These are phyloP conservation scores for Chaetomium globosum DNA, from an alignment of 2,329 filamentous ascomycete genomes.

Conservation along the genomic window DNA sequence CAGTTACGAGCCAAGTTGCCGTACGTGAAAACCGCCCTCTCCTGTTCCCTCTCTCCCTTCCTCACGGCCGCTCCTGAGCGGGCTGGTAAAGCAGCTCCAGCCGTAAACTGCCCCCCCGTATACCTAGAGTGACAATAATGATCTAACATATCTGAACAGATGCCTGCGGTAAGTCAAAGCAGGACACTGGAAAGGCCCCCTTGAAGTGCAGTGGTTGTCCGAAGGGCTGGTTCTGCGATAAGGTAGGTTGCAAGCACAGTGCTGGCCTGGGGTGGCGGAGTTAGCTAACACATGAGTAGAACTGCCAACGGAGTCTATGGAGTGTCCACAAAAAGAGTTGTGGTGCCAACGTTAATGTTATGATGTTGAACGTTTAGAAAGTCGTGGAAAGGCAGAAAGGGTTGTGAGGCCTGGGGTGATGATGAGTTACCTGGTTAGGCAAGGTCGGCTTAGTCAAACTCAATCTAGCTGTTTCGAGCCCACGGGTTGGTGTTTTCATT, in stretches of 20 bases:
- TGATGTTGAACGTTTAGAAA: neutral
- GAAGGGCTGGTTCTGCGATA: slow-evolving; percentile 1
- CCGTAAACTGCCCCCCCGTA: neutral
- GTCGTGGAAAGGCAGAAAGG: neutral
- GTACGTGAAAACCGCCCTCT: neutral
- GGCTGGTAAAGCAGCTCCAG: neutral
- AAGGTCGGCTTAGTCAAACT: neutral
- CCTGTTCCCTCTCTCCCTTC: neutral
- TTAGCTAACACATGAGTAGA: neutral
- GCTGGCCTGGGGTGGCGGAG: neutral
- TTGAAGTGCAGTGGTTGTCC: neutral
- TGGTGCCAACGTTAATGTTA: neutral
- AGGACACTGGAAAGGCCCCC: neutral
- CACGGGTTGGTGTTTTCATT: neutral
- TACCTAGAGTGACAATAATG: neutral
- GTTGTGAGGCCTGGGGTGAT: neutral
- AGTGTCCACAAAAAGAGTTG: neutral
- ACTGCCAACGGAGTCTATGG: neutral
- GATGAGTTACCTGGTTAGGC: slow-evolving; percentile 2
- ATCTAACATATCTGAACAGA: neutral
- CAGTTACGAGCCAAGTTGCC: neutral
- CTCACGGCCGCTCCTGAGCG: neutral
- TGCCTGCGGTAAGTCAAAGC: neutral
- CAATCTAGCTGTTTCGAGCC: neutral
- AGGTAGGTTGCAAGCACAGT: neutral